Evolutionary conservation across 2,329 filamentous ascomycete species (phyloP).

Genomic region (Phyllosticta citrichinensis): DNA sequence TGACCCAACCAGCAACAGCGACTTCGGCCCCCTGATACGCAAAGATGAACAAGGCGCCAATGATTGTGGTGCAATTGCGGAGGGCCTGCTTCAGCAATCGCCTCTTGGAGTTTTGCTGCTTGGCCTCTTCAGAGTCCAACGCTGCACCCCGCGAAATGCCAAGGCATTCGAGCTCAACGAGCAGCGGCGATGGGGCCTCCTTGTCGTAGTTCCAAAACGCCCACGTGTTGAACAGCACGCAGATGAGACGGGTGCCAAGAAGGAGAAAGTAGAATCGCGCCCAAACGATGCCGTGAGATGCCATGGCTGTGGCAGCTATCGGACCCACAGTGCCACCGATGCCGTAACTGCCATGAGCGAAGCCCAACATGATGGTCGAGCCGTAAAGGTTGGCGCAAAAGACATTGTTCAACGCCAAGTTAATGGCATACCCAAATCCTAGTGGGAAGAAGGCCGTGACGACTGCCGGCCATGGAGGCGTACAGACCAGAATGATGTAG

Average conservation of each 20-base stretch:
- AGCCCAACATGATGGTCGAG: constrained; percentile 45
- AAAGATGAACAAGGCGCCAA: constrained; percentile 75
- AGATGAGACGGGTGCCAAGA: constrained; percentile 47
- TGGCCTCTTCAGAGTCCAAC: neutral
- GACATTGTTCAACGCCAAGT: constrained; percentile 46
- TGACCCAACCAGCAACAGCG: constrained; percentile 76
- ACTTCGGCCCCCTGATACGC: constrained; percentile 80
- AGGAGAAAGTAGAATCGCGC: constrained; percentile 63
- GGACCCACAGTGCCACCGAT: constrained; percentile 50
- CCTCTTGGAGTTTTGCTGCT: constrained; percentile 28
- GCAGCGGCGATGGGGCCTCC: constrained; percentile 33
- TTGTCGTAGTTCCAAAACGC: constrained; percentile 61
- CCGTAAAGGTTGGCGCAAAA: constrained; percentile 45
- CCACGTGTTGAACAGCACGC: constrained; percentile 51
- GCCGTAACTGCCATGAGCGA: constrained; percentile 55
- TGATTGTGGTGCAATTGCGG: constrained; percentile 50
- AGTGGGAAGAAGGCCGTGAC: constrained; percentile 58
- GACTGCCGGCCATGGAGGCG: constrained; percentile 56
- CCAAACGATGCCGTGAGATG: constrained; percentile 53
- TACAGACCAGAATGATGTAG: constrained; percentile 55
- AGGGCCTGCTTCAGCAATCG: constrained; percentile 42
- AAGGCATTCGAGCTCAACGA: neutral
- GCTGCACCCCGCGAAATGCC: neutral
- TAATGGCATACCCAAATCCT: constrained; percentile 42
- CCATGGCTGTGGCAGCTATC: constrained; percentile 64